Conservation (phyloP, 371 early-diverging fungal species). For the Lichtheimia corymbifera region DNA sequence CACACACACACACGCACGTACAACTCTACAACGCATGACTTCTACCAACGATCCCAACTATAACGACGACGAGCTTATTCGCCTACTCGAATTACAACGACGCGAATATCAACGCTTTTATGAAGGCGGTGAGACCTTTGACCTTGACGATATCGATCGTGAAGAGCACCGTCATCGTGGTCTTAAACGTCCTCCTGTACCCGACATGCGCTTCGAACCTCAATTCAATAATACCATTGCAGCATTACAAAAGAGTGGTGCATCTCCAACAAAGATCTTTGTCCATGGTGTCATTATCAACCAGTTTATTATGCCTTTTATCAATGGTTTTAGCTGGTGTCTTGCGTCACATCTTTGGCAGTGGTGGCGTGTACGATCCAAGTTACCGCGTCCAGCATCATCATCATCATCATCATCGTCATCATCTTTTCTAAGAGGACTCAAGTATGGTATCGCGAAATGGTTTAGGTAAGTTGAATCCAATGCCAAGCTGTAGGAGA, state of each 20-base stretch:
- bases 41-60: not conserved
- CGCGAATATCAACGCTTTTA: conserved; percentile 24
- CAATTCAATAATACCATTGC: conserved; percentile 39
- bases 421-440: conserved; percentile 24
- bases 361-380: conserved; percentile 40
- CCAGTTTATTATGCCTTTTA: conserved; percentile 47
- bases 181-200: conserved; percentile 34
- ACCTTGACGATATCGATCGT: conserved; percentile 24
- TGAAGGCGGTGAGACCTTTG: conserved; percentile 15
- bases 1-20: not conserved
- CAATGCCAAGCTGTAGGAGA: not conserved
- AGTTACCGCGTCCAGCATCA: conserved; percentile 4
- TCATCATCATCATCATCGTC: conserved; percentile 12
- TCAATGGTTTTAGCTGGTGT: conserved; percentile 47
- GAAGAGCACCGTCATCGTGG: conserved; percentile 13
- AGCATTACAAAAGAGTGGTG: conserved; percentile 28
- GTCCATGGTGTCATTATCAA: conserved; percentile 41
- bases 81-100: conserved; percentile 33
- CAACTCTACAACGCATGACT: not conserved
- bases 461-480: conserved; percentile 35
- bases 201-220: conserved; percentile 50
- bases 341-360: conserved; percentile 36
- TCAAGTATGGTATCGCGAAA: conserved; percentile 29
- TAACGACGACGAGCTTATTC: conserved; percentile 29
- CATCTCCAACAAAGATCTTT: conserved; percentile 28